Evolutionary conservation across 75 land plant species (phyloP).

Genomic region (Pseudotsuga menziesii): DNA sequence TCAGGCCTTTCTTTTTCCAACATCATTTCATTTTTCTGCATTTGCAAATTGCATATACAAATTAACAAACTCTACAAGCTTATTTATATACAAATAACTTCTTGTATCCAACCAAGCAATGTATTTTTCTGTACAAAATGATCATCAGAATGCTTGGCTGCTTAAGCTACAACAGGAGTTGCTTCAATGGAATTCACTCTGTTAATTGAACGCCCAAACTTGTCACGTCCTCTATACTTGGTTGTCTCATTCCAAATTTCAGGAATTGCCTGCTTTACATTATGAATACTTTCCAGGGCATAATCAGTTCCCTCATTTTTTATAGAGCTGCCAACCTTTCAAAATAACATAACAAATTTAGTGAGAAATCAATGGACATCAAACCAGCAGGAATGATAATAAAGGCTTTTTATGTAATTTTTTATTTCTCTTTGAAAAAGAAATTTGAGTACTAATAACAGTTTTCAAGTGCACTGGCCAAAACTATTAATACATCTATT

Average conservation of each 20-base stretch:
- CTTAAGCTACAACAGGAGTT: background rate
- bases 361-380: background rate
- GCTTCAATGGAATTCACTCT: background rate
- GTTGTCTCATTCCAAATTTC: conserved; percentile 17
- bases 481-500: background rate
- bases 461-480: background rate
- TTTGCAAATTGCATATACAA: no score
- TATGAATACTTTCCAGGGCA: conserved; percentile 21
- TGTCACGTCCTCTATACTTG: background rate
- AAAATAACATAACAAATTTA: background rate
- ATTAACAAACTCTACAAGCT: no score
- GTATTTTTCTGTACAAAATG: no score
- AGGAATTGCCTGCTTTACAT: conserved; percentile 21
- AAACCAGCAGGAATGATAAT: background rate
- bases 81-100: no score
- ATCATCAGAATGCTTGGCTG: no score
- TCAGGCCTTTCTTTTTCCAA: no score
- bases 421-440: background rate
- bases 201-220: background rate
- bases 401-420: background rate
- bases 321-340: conserved; percentile 14
- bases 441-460: background rate
- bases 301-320: conserved; percentile 33
- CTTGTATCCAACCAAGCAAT: no score
- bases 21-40: no score